These are phyloP conservation scores for Asclepias syriaca DNA, from an alignment of 257 asterid species.

Conservation along the genomic window DNA sequence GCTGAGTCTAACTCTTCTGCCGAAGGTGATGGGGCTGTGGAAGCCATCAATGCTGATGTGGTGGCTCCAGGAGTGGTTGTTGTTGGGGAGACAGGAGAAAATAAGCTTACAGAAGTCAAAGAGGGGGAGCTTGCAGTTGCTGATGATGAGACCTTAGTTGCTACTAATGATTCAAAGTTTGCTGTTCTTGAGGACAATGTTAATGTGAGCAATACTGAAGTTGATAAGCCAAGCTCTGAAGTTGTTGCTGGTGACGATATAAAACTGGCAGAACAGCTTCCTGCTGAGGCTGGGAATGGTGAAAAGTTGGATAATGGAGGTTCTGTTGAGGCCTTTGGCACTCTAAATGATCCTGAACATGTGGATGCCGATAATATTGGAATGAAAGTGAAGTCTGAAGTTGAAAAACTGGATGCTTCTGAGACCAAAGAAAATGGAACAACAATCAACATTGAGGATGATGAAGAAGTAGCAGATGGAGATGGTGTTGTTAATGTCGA, in stretches of 20 bases:
- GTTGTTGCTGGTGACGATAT: conserved; percentile 18
- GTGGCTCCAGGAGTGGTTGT: conserved; percentile 30
- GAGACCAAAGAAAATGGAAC: conserved; percentile 33
- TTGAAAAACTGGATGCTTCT: conserved; percentile 14
- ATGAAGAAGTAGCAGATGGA: conserved; percentile 16
- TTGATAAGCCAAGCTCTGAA: conserved; percentile 25
- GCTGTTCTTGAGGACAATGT: conserved; percentile 19
- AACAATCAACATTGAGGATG: conserved; percentile 12
- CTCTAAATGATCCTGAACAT: conserved; percentile 13
- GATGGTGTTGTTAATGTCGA: conserved; percentile 5
- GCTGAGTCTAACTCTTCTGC: conserved; percentile 21
- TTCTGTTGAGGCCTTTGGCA: conserved; percentile 25
- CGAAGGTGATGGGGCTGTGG: conserved; percentile 41
- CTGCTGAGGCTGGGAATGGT: conserved; percentile 25
- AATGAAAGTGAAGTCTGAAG: conserved; percentile 22
- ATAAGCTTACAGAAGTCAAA: conserved; percentile 18
- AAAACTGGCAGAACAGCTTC: conserved; percentile 22
- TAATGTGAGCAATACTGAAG: conserved; percentile 21
- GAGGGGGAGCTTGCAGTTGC: conserved; percentile 26
- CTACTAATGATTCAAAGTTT: conserved; percentile 24
- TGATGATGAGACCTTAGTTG: conserved; percentile 18
- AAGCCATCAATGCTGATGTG: conserved; percentile 35
- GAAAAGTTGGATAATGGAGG: conserved; percentile 23
- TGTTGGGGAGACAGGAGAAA: conserved; percentile 34
- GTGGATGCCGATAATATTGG: conserved; percentile 14